Conservation (phyloP, 768 basidiomycete species). For the Hebeloma cylindrosporum region DNA sequence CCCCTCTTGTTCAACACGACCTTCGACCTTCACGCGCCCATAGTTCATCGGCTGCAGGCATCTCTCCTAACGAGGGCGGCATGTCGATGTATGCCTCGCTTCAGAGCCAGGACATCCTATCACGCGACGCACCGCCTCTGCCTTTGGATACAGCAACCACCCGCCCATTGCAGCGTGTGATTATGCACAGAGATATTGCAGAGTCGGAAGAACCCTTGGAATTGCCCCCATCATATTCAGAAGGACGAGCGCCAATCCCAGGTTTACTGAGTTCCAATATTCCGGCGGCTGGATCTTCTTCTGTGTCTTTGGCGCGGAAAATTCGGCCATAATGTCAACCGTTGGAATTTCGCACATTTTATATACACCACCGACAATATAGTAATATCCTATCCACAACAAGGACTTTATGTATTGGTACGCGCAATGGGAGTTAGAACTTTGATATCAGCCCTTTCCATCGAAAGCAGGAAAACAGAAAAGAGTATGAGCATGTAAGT, state of each 20-base stretch:
- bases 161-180: constrained; percentile 15
- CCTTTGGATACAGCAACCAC: too few relatives aligned
- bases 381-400: constrained; percentile 13
- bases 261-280: constrained; percentile 15
- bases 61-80: too few relatives aligned
- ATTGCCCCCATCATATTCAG: constrained; percentile 34
- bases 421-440: background rate
- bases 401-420: too few relatives aligned
- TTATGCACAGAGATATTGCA: constrained; percentile 31
- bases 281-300: background rate
- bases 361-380: too few relatives aligned
- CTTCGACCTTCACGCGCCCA: too few relatives aligned
- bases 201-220: constrained; percentile 25
- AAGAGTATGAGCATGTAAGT: constrained; percentile 4
- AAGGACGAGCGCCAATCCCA: constrained; percentile 25
- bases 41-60: too few relatives aligned
- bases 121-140: too few relatives aligned
- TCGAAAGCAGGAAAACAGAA: background rate
- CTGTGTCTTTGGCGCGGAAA: background rate
- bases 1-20: too few relatives aligned
- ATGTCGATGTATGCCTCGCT: too few relatives aligned
- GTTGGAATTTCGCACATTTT: too few relatives aligned
- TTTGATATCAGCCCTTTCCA: background rate
- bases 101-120: too few relatives aligned
- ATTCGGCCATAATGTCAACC: too few relatives aligned